Percentiles rank a stretch among this genome's conserved stretches.
These are phyloP conservation scores for Diacronema lutheri DNA, from an alignment of 78 protist species.

Conservation along the genomic window DNA sequence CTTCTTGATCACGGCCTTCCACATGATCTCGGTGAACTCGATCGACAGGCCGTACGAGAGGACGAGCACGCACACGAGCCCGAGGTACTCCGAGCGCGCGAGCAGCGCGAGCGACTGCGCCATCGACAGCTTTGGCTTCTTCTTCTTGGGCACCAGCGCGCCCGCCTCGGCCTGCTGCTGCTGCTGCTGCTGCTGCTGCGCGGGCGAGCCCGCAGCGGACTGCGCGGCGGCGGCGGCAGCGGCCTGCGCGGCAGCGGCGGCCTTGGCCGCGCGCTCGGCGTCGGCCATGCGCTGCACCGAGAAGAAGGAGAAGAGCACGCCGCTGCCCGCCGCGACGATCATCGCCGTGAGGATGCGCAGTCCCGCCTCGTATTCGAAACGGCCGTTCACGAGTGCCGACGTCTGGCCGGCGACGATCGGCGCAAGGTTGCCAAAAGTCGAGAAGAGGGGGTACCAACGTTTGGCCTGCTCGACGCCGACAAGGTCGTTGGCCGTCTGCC, in stretches of 20 bases:
- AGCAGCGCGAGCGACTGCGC: neutral
- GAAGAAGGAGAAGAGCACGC: neutral
- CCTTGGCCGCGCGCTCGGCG: neutral
- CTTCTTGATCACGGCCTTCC: neutral
- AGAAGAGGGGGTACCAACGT: neutral
- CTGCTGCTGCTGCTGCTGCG: too few relatives aligned
- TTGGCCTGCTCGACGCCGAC: neutral
- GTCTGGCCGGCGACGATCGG: too few relatives aligned
- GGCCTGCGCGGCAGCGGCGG: neutral
- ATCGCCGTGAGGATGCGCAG: neutral
- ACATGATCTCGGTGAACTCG: conserved; percentile 17
- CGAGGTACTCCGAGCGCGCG: neutral
- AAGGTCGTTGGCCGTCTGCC: conserved; percentile 24
- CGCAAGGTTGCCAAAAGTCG: too few relatives aligned
- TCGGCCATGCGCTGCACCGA: neutral
- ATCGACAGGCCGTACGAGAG: conserved; percentile 19
- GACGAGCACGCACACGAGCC: conserved; percentile 15
- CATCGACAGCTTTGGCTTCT: neutral
- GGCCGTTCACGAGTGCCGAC: too few relatives aligned
- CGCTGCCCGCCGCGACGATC: neutral
- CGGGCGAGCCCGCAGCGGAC: too few relatives aligned
- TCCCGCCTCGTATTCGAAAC: too few relatives aligned
- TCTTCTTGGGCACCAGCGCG: neutral
- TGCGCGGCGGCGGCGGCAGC: neutral
- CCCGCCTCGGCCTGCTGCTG: too few relatives aligned